Evolutionary conservation across 257 asterid genomes (phyloP), one percentile per base, ranked within the genome.

Genomic region (Capsicum chinense): DNA sequence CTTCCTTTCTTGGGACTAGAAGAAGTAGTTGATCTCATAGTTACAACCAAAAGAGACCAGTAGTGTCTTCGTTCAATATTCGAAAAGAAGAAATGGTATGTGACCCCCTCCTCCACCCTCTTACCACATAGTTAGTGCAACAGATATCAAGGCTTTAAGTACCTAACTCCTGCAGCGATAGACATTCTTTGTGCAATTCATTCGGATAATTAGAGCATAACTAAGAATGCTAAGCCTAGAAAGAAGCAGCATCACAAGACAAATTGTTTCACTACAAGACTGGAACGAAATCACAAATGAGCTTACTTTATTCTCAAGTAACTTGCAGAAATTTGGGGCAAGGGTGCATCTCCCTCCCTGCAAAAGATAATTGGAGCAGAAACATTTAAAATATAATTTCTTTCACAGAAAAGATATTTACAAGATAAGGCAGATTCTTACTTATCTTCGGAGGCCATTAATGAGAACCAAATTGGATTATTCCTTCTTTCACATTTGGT

Each of bases 291-390:
- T 48, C 62, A 83, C 54, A 56, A 56, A 54, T 59, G 44, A 84
- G 87, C 97, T 91, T 87, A 94, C 99, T 95, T 95, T 84, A 95
- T 92, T 91, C 98, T 92, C 86, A 95, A 88, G 91, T 93, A 95
- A 85, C 92, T 91, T 50, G 97, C 92, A 86, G 99, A 88, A 88
- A 94, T 90, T 90, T 95, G 99, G 74, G 99, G 97, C 95, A 94
- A 88, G 80, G 94, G 90, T 57, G 85, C 86, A 90, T 87, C 92
- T 69, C 92, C 94, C 80, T 87, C 97, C 95, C 99, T 95, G 92
- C 84, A 90, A 88, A 73, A 79, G 70, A 50, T 82, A 73, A 9
- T 21, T 26, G 56, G 86, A 83, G 56, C 15, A 54, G 44, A 54
- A 78, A 33, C 82, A 78, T 54, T 26, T 78, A 56, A 39, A 78